Percentiles rank a stretch among this genome's conserved stretches.
phyloP scores from a whole-genome alignment of 208 protist genomes.

The Wallacemonas collosoma region DNA sequence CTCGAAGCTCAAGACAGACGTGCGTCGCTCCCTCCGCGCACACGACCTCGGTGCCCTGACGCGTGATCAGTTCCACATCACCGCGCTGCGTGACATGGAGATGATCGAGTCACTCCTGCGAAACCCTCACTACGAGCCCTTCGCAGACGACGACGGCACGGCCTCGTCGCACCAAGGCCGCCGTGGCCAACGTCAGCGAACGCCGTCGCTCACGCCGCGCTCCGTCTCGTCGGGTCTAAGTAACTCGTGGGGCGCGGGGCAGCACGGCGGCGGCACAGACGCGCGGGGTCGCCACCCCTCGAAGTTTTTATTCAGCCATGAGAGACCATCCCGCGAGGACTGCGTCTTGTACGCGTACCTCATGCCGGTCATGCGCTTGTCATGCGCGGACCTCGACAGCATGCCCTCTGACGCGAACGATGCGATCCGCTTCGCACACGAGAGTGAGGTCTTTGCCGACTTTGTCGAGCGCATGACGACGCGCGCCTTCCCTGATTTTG shows the following conservation, averaged over 20 bases:
- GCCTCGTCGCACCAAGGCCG: neutral
- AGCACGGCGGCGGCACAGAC: neutral
- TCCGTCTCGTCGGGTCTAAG: neutral
- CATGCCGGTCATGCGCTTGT: constrained; percentile 42
- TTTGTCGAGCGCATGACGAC: constrained; percentile 37
- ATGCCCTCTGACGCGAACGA: constrained; percentile 21
- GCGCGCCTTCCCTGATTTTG: constrained; percentile 45
- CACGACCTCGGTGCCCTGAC: constrained; percentile 30
- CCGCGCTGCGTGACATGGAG: constrained; percentile 36
- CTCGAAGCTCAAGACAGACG: constrained; percentile 17
- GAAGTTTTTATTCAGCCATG: constrained; percentile 37
- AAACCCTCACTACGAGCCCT: constrained; percentile 4
- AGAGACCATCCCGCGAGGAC: constrained; percentile 43
- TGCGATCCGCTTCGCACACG: constrained; percentile 44
- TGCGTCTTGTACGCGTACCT: constrained; percentile 61
- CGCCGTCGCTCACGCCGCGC: neutral
- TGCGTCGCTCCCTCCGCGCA: constrained; percentile 1
- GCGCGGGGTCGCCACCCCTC: constrained; percentile 2
- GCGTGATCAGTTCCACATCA: constrained; percentile 34
- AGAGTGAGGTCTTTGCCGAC: constrained; percentile 30
- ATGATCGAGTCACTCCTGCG: constrained; percentile 47
- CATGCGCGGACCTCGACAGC: constrained; percentile 25
- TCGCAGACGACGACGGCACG: constrained; percentile 2
- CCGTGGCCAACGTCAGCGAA: neutral
- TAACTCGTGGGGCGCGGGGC: neutral